phyloP scores from a whole-genome alignment of 352 stramenopile species.

The Phytophthora europaea region DNA sequence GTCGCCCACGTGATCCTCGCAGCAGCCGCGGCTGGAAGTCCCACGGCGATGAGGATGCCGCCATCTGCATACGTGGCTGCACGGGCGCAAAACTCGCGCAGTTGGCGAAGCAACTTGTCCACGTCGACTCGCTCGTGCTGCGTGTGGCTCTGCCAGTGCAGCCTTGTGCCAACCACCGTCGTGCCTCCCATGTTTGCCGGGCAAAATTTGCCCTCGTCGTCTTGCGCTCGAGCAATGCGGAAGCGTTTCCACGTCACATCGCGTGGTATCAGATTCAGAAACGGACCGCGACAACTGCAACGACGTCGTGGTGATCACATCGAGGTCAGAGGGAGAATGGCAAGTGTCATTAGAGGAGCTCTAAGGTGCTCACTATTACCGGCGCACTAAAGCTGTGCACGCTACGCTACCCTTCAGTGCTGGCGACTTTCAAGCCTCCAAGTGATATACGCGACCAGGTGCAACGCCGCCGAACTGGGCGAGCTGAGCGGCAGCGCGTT shows the following conservation, averaged over 20 bases:
- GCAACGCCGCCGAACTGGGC: conserved; percentile 55
- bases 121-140: conserved; percentile 45
- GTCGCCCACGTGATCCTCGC: conserved; percentile 14
- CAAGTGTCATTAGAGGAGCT: background rate
- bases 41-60: conserved; percentile 60
- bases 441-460: conserved; percentile 56
- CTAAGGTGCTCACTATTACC: background rate
- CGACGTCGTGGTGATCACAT: conserved; percentile 1
- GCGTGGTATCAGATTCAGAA: conserved; percentile 30
- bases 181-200: conserved; percentile 24
- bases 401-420: background rate
- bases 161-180: conserved; percentile 57
- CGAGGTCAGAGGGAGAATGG: background rate
- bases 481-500: conserved; percentile 85
- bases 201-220: too few species aligned
- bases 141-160: conserved; percentile 73
- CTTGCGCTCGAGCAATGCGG: background rate
- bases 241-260: conserved; percentile 24
- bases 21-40: conserved; percentile 39
- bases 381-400: background rate
- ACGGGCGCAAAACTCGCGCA: conserved; percentile 51
- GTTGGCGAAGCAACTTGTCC: conserved; percentile 44
- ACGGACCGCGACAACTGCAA: conserved; percentile 21
- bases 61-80: conserved; percentile 53
- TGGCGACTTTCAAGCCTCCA: conserved; percentile 34